A percentile compares a stretch with the other conserved stretches of the same genome.
phyloP scores from a whole-genome alignment of 352 stramenopile genomes.

The Blastocystis sp. region DNA sequence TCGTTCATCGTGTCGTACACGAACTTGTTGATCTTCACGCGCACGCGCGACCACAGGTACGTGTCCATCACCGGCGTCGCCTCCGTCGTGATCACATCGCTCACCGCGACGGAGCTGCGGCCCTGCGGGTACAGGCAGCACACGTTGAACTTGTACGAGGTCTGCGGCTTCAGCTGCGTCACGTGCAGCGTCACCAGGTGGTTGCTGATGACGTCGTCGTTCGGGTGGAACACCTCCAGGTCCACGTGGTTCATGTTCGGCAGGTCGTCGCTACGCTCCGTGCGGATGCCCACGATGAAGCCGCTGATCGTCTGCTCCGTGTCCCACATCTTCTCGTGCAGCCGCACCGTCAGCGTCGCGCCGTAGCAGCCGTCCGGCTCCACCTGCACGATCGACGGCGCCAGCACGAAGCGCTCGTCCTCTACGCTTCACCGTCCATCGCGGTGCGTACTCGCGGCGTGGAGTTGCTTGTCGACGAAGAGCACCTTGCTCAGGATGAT shows the following conservation, averaged over 20 bases:
- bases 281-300: constrained; percentile 47
- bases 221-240: constrained; percentile 41
- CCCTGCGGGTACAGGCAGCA: constrained; percentile 57
- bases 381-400: constrained; percentile 24
- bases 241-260: constrained; percentile 56
- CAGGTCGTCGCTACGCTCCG: constrained; percentile 46
- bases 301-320: constrained; percentile 46
- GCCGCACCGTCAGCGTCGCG: not conserved
- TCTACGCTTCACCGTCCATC: not conserved
- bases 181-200: constrained; percentile 45
- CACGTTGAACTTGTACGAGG: constrained; percentile 49
- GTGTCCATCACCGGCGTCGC: constrained; percentile 34
- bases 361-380: constrained; percentile 11
- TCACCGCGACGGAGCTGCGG: not conserved
- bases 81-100: not conserved
- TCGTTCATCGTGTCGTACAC: constrained; percentile 32
- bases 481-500: constrained; percentile 65
- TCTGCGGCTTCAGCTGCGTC: constrained; percentile 48
- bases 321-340: constrained; percentile 38
- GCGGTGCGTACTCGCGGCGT: not conserved
- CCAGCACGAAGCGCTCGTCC: constrained; percentile 47
- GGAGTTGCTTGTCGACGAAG: constrained; percentile 58
- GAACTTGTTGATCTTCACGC: constrained; percentile 49
- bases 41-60: constrained; percentile 59
- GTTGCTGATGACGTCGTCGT: constrained; percentile 24